Percentiles rank a stretch among this genome's conserved stretches.
Evolutionary conservation across 345 rosid species (phyloP).

Genomic region (Sisymbrium altissimum): DNA sequence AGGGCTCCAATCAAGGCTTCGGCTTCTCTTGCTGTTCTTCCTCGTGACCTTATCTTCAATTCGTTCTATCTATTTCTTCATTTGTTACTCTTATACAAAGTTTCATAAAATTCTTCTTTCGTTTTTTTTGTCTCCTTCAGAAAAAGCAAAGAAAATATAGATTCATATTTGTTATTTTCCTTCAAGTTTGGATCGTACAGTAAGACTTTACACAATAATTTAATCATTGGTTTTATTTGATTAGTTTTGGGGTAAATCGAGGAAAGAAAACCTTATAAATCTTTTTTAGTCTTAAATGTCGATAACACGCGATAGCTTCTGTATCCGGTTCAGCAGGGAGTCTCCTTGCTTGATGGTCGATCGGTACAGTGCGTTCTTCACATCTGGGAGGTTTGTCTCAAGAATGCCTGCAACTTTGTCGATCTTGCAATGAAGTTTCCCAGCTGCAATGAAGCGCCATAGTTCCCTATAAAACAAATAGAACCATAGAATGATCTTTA

Average conservation of each 20-base stretch:
- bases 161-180: slow-evolving; percentile 7
- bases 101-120: not conserved
- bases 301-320: slow-evolving; percentile 80
- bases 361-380: too few relatives aligned
- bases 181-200: not conserved
- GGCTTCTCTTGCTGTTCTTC: slow-evolving; percentile 79
- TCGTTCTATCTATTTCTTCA: not conserved
- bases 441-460: too few relatives aligned
- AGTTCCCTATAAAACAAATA: too few relatives aligned
- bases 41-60: not conserved
- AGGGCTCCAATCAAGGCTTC: slow-evolving; percentile 41
- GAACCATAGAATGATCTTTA: too few relatives aligned
- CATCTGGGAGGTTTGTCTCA: too few relatives aligned
- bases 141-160: not conserved
- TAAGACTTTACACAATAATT: not conserved
- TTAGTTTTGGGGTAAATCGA: not conserved
- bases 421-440: too few relatives aligned
- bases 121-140: not conserved
- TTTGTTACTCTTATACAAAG: not conserved
- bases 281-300: slow-evolving; percentile 42
- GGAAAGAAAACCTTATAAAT: too few relatives aligned
- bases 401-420: too few relatives aligned
- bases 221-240: not conserved
- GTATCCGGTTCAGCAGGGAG: slow-evolving; percentile 73
- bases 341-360: slow-evolving; percentile 51